Evolutionary conservation across 345 rosid species (phyloP).

Genomic region (Diplotaxis tenuifolia): DNA sequence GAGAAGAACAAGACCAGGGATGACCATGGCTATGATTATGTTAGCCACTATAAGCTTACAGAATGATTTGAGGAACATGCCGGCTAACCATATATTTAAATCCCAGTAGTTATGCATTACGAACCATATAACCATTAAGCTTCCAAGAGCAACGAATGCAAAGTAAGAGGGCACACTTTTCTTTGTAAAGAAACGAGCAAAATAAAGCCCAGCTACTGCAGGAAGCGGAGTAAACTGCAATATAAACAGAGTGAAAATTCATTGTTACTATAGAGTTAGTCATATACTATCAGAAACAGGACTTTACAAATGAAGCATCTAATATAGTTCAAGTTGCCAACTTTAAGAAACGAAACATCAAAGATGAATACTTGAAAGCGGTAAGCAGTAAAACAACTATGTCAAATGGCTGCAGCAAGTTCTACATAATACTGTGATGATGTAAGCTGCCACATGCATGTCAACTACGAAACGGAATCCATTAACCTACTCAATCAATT

Average conservation of each 20-base stretch:
- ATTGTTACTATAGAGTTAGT: constrained; percentile 12
- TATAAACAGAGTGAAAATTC: constrained; percentile 3
- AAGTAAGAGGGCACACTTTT: constrained; percentile 88
- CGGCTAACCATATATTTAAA: constrained; percentile 96
- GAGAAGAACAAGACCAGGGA: constrained; percentile 96
- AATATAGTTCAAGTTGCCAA: constrained; percentile 6
- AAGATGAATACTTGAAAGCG: neutral
- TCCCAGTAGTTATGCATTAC: constrained; percentile 96
- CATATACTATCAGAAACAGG: constrained; percentile 3
- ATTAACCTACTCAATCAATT: neutral
- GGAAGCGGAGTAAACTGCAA: constrained; percentile 92
- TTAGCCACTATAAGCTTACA: constrained; percentile 85
- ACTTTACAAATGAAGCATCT: neutral
- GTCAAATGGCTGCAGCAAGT: constrained; percentile 11
- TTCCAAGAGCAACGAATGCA: constrained; percentile 87
- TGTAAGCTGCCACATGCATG: constrained; percentile 8
- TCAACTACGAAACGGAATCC: constrained; percentile 2
- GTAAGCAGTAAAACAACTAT: neutral
- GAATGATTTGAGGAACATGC: constrained; percentile 90
- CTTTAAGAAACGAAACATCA: constrained; percentile 1
- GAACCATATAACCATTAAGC: constrained; percentile 92
- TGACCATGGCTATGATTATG: constrained; percentile 75
- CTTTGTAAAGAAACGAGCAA: constrained; percentile 90
- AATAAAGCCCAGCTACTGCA: constrained; percentile 82
- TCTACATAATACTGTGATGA: constrained; percentile 15